Base-by-base conservation (phyloP, 2,329 filamentous ascomycete genomes). In the Cytospora piceicola region DNA sequence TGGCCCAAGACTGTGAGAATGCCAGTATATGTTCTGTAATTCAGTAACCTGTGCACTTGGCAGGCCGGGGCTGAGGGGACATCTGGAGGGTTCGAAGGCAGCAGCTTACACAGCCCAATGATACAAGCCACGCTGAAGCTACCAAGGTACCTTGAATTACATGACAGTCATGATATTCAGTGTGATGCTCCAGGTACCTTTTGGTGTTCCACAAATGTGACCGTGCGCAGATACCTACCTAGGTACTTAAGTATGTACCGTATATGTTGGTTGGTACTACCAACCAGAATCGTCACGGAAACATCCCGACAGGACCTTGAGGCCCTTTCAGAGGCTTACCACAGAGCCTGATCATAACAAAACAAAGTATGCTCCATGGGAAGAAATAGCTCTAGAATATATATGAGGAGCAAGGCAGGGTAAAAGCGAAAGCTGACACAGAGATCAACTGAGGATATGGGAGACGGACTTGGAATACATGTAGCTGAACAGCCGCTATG, bases 221-320 rank as follows among this genome's bases (percentile, higher is more conserved):
- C 36, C 15, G 59, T 29, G 29, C 57, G 5, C 32, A 4, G 3
- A 12, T 8, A 34, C 6, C 39, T 42, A 22, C 8, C 39, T 34
- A 22, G n/a, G n/a, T n/a, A n/a, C n/a, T n/a, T n/a, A n/a, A n/a
- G n/a, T n/a, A n/a, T n/a, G n/a, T n/a, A n/a, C n/a, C n/a, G n/a
- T n/a, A n/a, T n/a, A n/a, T n/a, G n/a, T n/a, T n/a, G n/a, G n/a
- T 15, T 56, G 53, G 53, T 63, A 42, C 53, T 63, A 57, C 53
- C 59, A 61, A 61, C n/a, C 7, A 36, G n/a, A 52, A 5, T 7
- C 32, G 39, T 6, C 42, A 22, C 20, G 11, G 42, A 46, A 46
- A 22, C 20, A 46, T 39, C 12, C 12, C 27, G 27, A 29, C 3
- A 29, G 27, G 27, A 29, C 27, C 27, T 29, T 29, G 5, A 29